phyloP scores from a whole-genome alignment of 257 asterid species.

The Solanum bulbocastanum region DNA sequence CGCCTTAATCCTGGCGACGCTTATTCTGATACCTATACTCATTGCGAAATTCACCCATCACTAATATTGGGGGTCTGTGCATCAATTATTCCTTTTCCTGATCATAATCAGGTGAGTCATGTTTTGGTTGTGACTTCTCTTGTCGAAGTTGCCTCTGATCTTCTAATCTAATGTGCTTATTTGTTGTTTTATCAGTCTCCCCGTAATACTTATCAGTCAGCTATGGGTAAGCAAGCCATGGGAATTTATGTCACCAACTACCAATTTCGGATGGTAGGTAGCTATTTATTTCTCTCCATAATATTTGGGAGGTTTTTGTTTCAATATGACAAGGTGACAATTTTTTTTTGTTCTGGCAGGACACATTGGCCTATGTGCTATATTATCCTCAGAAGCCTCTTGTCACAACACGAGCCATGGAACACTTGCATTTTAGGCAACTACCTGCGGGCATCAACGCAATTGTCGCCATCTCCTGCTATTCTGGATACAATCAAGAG shows the following conservation, averaged over 20 bases:
- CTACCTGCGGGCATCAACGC: slow-evolving; percentile 98
- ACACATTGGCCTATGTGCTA: slow-evolving; percentile 89
- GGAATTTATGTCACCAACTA: slow-evolving; percentile 95
- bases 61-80: slow-evolving; percentile 97
- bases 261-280: slow-evolving; percentile 87
- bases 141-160: background rate
- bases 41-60: slow-evolving; percentile 96
- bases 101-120: slow-evolving; percentile 80
- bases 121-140: background rate
- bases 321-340: background rate
- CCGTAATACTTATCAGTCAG: slow-evolving; percentile 98
- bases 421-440: slow-evolving; percentile 95
- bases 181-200: slow-evolving; percentile 62
- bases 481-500: slow-evolving; percentile 96
- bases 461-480: slow-evolving; percentile 89
- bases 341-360: slow-evolving; percentile 28
- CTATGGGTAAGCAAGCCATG: slow-evolving; percentile 99
- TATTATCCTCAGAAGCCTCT: slow-evolving; percentile 98
- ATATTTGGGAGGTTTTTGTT: background rate
- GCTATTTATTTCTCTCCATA: background rate
- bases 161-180: slow-evolving; percentile 9
- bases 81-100: slow-evolving; percentile 96
- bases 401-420: slow-evolving; percentile 98
- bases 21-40: slow-evolving; percentile 85
- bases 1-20: slow-evolving; percentile 71